Evolutionary conservation across 2,329 filamentous ascomycete species (phyloP), one percentile per base, ranked within the genome.

Genomic region (Fusarium nygamai): DNA sequence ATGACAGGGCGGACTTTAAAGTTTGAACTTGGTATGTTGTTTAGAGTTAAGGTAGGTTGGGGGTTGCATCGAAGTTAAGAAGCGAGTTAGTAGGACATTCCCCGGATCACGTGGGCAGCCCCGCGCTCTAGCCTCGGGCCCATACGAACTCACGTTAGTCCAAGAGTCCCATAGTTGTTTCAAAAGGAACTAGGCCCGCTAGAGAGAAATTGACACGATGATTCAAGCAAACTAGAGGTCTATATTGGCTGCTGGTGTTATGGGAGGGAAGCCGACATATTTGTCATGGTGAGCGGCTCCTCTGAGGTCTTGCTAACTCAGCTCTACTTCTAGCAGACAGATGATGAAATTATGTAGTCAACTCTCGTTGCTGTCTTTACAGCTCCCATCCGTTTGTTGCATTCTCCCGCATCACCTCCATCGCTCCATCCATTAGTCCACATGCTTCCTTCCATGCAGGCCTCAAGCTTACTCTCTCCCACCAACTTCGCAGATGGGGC

Each of bases 361-460:
- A 46, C 5, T 14, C 1, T 46, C 12, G 0, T 9, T 13, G 7
- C 19, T 47, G 6, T 9, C 8, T 7, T 29, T 47, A 22, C 13
- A 29, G 4, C 8, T 29, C 6, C 19, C 0, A 3, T 22, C 27
- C 27, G 1, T 29, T 34, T 11, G 48, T 6, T 16, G 17, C 17
- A 24, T 34, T 51, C 4, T 24, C 2, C 1, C 31, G 8, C 31
- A 51, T 51, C 17, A 8, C 31, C 5, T 51, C 12, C 31, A 51
- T 24, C 12, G 48, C 31, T 6, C 7, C 4, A n/a, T 34, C 17
- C 48, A 51, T 34, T 0, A 51, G 8, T 4, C 3, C 4, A 51
- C 22, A 24, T 2, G 48, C 31, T 8, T 51, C 12, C 48, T 51
- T 51, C 48, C 48, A 51, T 1, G 31, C n/a, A 0, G 31, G 48